Conservation (phyloP, 2,329 filamentous ascomycete species). For the Clarireedia sp. region DNA sequence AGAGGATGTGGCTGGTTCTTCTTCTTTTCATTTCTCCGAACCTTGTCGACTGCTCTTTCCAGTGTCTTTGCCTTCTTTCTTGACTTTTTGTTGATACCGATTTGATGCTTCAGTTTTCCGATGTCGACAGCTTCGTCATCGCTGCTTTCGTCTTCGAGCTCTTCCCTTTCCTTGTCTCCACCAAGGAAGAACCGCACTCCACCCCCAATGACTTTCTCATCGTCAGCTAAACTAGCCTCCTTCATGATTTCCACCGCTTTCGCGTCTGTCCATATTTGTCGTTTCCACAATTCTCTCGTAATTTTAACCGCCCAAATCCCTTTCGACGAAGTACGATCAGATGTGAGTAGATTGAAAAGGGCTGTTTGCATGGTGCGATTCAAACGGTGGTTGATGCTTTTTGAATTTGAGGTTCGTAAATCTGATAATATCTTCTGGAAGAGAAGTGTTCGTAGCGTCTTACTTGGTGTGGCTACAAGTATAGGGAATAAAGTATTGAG, state of each 20-base stretch:
- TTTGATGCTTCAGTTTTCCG: constrained; percentile 72
- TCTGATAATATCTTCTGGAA: constrained; percentile 89
- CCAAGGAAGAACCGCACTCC: constrained; percentile 93
- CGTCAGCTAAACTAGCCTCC: constrained; percentile 78
- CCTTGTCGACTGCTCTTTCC: constrained; percentile 70
- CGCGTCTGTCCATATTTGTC: constrained; percentile 90
- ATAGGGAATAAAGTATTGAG: constrained; percentile 93
- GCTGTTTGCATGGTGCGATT: constrained; percentile 92
- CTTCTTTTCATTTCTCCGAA: constrained; percentile 78
- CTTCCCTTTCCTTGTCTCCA: constrained; percentile 91
- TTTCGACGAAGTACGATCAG: constrained; percentile 76
- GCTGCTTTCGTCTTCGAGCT: constrained; percentile 80
- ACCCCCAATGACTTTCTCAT: constrained; percentile 84
- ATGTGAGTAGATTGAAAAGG: constrained; percentile 82
- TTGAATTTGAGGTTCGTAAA: constrained; percentile 78
- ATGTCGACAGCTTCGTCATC: constrained; percentile 79
- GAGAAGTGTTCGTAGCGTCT: constrained; percentile 75
- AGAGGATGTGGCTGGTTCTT: constrained; percentile 80
- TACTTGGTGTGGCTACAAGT: constrained; percentile 84
- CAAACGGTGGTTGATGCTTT: constrained; percentile 81
- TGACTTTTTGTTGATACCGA: constrained; percentile 91
- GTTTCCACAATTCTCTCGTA: constrained; percentile 90
- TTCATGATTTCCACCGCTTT: constrained; percentile 98
- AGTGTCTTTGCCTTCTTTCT: constrained; percentile 77
- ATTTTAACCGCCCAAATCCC: constrained; percentile 95